These are phyloP conservation scores for Coemansia sp. DNA, from an alignment of 192 early-diverging fungal species.

Conservation along the genomic window DNA sequence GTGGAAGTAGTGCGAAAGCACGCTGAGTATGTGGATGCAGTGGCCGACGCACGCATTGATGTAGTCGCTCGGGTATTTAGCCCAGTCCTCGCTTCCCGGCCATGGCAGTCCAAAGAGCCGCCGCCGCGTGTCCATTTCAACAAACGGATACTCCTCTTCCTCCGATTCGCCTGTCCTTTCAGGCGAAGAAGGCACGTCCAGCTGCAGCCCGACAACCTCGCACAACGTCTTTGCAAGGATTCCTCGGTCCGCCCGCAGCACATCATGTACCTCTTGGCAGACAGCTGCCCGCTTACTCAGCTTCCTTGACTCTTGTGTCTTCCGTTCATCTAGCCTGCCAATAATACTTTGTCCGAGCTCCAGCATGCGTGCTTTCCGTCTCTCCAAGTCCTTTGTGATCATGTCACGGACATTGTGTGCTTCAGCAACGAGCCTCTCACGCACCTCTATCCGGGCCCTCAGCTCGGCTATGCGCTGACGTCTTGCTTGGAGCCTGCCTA, in stretches of 20 bases:
- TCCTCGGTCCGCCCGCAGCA: constrained; percentile 32
- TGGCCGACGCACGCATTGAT: constrained; percentile 51
- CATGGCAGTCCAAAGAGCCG: constrained; percentile 51
- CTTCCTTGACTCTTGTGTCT: constrained; percentile 6
- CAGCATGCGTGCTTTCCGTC: constrained; percentile 10
- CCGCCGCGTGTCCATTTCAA: constrained; percentile 23
- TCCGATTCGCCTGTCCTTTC: constrained; percentile 8
- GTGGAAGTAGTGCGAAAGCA: constrained; percentile 45
- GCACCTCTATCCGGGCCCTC: constrained; percentile 19
- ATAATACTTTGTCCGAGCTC: constrained; percentile 6
- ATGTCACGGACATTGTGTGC: constrained; percentile 19
- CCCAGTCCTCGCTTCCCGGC: constrained; percentile 49
- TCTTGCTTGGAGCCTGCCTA: constrained; percentile 18
- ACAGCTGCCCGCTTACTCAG: constrained; percentile 7
- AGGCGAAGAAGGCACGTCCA: constrained; percentile 14
- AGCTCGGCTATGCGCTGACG: constrained; percentile 28
- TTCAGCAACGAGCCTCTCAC: constrained; percentile 31
- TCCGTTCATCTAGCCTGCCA: constrained; percentile 2
- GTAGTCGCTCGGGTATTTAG: constrained; percentile 49
- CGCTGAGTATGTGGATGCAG: constrained; percentile 44
- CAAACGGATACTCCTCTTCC: constrained; percentile 19
- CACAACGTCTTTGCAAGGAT: constrained; percentile 41
- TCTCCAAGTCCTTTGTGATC: not conserved
- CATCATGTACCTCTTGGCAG: constrained; percentile 6
- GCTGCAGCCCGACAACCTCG: constrained; percentile 45